Evolutionary conservation across 2,329 filamentous ascomycete species (phyloP).

Genomic region (Colletotrichum simmondsii): DNA sequence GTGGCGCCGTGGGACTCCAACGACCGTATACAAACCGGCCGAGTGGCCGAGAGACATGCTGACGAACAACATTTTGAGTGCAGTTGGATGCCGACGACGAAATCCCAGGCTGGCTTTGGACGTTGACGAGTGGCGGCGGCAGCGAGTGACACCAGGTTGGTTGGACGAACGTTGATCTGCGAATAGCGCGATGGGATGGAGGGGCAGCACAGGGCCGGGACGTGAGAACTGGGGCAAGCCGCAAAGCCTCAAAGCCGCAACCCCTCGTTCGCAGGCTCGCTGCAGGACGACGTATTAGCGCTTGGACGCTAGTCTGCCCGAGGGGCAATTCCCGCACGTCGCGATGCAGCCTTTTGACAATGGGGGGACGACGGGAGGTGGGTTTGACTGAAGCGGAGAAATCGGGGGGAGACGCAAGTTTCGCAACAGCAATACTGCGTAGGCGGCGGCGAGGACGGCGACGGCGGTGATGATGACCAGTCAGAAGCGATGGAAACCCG

Average conservation of each 20-base stretch:
- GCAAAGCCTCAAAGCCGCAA: neutral
- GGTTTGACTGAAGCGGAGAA: neutral
- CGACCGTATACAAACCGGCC: neutral
- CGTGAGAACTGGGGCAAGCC: neutral
- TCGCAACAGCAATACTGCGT: neutral
- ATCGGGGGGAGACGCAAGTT: neutral
- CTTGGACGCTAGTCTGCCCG: neutral
- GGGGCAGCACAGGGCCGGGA: neutral
- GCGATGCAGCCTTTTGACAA: neutral
- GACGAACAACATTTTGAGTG: neutral
- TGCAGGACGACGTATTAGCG: neutral
- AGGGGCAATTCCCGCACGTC: neutral
- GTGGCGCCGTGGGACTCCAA: neutral
- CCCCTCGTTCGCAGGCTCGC: conserved; percentile 3
- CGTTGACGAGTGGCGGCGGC: neutral
- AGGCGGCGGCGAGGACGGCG: neutral
- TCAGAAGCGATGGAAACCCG: neutral
- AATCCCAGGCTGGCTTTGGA: neutral
- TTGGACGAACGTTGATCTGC: conserved; percentile 7
- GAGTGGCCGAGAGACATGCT: neutral
- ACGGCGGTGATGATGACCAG: neutral
- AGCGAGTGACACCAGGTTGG: neutral
- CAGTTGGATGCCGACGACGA: neutral
- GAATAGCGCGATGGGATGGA: conserved; percentile 3
- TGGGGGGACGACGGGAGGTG: neutral